Evolutionary conservation across 73 alveolate species (phyloP).

Genomic region (Paramecium octaurelia): DNA sequence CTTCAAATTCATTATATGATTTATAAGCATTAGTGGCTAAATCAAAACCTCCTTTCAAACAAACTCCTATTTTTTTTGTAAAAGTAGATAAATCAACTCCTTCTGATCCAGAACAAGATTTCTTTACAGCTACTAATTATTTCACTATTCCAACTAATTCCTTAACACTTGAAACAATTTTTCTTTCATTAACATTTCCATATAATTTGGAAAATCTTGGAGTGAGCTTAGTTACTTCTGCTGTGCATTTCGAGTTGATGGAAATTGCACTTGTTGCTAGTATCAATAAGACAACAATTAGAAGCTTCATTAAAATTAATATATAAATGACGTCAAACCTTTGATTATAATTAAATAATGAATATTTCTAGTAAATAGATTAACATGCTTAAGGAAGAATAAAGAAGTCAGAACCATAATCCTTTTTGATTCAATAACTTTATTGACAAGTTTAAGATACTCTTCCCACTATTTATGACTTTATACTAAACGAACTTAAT

Average conservation of each 20-base stretch:
- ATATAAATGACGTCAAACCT: background rate
- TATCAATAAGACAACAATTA: background rate
- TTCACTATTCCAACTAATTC: background rate
- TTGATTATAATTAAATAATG: background rate
- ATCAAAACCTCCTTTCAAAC: slow-evolving; percentile 1
- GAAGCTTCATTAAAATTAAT: background rate
- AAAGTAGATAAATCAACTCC: background rate
- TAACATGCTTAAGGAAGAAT: background rate
- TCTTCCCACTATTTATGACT: no score
- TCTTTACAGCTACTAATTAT: background rate
- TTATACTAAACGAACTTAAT: no score
- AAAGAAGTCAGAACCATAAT: background rate
- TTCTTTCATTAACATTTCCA: background rate
- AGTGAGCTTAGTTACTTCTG: background rate
- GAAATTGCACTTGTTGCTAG: background rate
- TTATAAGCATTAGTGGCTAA: background rate
- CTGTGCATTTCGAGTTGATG: background rate
- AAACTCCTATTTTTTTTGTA: background rate
- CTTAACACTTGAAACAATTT: background rate
- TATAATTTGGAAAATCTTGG: background rate
- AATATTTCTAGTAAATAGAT: background rate
- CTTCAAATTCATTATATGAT: background rate
- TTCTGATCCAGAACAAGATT: background rate
- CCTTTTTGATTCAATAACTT: no score
- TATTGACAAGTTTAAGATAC: no score